Evolutionary conservation across 768 basidiomycete genomes (phyloP), one percentile per base, ranked within the genome.

Genomic region (Solioccasus polychromus): DNA sequence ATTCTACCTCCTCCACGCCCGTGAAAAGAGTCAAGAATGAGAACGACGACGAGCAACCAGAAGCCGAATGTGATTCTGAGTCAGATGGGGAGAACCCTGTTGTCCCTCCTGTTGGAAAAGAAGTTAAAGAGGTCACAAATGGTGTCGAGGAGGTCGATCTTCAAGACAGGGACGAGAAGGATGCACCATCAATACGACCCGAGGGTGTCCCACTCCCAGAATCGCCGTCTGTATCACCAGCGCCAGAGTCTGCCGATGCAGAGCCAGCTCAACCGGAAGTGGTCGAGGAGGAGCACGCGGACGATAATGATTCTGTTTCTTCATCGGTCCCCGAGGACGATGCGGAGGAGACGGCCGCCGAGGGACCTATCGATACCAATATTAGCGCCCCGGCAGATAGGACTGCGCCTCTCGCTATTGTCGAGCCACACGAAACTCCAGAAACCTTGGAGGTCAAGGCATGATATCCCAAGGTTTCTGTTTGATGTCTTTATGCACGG

Each of bases 111-210:
- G 56, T 70, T 28, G 69, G 66, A 44, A 58, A 69, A 45, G 80
- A 69, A 25, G 83, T 88, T 19, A 85, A 82, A 60, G 83, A 82
- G 55, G 83, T 88, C 49, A 85, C 84, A 0, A 60, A 76, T 56
- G 85, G 84, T 4, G 87, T 88, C 39, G 71, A 82, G 50, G 74
- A 82, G 51, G 85, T 87, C 39, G 84, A 80, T 42, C 65, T 87
- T 39, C 77, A 77, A 29, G 80, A 74, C 24, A 50, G 48, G 42
- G 52, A 44, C 35, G 14, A 49, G 32, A 52, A 53, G 22, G 51
- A 41, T 22, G 23, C 17, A 8, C 47, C 50, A 12, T 50, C 53
- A 19, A 51, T 48, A 42, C 45, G 28, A 4, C 66, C 71, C 4
- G 68, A 70, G 30, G 64, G 53, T 5, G 52, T 71, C 9, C 68